phyloP scores from a whole-genome alignment of 2,329 filamentous ascomycete species.

The Botrytis fragariae region DNA sequence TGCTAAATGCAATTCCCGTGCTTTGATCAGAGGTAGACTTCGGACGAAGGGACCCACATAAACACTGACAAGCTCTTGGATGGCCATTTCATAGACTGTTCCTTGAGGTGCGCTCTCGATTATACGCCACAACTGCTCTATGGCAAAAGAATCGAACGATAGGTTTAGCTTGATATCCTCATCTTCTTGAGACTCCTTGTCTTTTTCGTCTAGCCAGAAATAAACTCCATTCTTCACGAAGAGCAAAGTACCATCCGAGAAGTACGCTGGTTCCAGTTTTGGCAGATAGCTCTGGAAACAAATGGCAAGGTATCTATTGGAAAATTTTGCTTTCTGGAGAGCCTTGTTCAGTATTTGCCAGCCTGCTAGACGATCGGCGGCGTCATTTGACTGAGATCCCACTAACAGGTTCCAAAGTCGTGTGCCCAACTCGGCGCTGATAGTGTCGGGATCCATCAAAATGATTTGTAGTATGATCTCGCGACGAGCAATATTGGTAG shows the following conservation, averaged over 20 bases:
- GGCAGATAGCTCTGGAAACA: conserved; percentile 59
- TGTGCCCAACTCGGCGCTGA: conserved; percentile 60
- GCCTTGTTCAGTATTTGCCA: conserved; percentile 65
- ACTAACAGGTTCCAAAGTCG: conserved; percentile 73
- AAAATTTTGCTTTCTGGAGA: conserved; percentile 43
- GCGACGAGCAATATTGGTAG: conserved; percentile 52
- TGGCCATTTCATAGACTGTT: conserved; percentile 66
- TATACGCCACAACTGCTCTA: conserved; percentile 80
- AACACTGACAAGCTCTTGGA: conserved; percentile 67
- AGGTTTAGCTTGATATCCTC: conserved; percentile 48
- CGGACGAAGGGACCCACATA: conserved; percentile 60
- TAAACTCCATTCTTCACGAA: conserved; percentile 57
- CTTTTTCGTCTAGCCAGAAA: conserved; percentile 48
- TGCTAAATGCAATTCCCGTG: conserved; percentile 61
- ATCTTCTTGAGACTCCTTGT: conserved; percentile 40
- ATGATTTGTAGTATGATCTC: conserved; percentile 60
- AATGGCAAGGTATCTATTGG: conserved; percentile 54
- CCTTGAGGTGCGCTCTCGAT: conserved; percentile 65
- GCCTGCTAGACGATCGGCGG: conserved; percentile 60
- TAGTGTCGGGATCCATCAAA: conserved; percentile 56
- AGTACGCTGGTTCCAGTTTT: conserved; percentile 53
- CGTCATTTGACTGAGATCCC: conserved; percentile 57
- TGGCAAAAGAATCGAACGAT: conserved; percentile 51
- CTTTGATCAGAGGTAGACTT: conserved; percentile 49
- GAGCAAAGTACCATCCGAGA: conserved; percentile 60